Percentiles rank a stretch among this genome's conserved stretches.
Conservation (phyloP, 1,284 basidiomycete genomes). For the Leccinum angustisporum region DNA sequence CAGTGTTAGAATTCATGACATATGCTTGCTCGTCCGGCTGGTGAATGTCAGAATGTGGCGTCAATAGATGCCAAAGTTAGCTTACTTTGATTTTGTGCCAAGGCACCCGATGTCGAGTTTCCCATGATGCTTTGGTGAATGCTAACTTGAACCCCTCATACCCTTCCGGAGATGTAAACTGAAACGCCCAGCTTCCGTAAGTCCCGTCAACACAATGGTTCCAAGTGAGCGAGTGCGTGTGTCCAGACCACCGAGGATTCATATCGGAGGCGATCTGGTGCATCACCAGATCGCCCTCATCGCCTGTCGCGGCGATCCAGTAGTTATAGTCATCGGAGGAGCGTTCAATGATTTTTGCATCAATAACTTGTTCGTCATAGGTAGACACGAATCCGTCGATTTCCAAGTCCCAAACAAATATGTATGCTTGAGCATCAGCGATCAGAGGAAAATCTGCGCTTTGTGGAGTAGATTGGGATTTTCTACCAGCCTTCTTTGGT, state of each 20-base stretch:
- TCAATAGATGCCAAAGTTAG: neutral
- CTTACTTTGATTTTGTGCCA: constrained; percentile 86
- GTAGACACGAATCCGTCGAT: constrained; percentile 60
- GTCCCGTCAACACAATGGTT: constrained; percentile 66
- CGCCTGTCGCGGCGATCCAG: constrained; percentile 62
- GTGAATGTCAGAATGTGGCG: constrained; percentile 1
- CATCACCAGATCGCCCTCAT: constrained; percentile 52
- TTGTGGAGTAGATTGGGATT: constrained; percentile 15
- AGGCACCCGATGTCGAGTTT: constrained; percentile 71
- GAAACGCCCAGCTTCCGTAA: constrained; percentile 83
- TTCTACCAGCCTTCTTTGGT: constrained; percentile 16
- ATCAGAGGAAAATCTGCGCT: constrained; percentile 35
- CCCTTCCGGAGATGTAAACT: constrained; percentile 59
- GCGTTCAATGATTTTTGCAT: constrained; percentile 65
- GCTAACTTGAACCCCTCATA: constrained; percentile 67
- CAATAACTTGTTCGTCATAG: constrained; percentile 65
- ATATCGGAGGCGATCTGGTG: constrained; percentile 69
- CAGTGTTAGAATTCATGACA: constrained; percentile 63
- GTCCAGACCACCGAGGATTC: constrained; percentile 71
- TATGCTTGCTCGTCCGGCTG: constrained; percentile 79
- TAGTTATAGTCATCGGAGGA: constrained; percentile 50
- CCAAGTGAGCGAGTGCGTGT: constrained; percentile 80
- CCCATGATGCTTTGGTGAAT: constrained; percentile 81
- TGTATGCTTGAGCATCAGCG: constrained; percentile 47
- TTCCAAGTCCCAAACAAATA: constrained; percentile 77